Conservation (phyloP, 2,329 filamentous ascomycete genomes). For the Pestalotiopsis fici region DNA sequence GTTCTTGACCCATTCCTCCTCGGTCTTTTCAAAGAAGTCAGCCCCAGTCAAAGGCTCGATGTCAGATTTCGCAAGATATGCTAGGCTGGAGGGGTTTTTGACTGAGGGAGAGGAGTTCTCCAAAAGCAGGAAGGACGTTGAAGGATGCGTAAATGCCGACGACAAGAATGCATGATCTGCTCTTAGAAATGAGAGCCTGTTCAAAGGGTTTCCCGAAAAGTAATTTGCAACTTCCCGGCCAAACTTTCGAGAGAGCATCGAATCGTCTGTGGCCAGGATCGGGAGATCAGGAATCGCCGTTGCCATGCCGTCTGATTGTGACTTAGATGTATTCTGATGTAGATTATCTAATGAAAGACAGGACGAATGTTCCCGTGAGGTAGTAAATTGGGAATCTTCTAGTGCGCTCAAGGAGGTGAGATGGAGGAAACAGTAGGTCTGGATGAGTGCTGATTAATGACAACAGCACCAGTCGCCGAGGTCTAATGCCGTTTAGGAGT, state of each 20-base stretch:
- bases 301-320: conserved; percentile 26
- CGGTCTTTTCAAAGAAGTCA: conserved; percentile 69
- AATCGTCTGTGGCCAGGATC: conserved; percentile 48
- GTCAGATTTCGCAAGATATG: conserved; percentile 69
- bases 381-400: neutral
- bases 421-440: neutral
- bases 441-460: conserved; percentile 4
- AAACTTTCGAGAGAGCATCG: conserved; percentile 75
- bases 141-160: conserved; percentile 65
- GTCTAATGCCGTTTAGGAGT: neutral
- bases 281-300: conserved; percentile 43
- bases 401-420: neutral
- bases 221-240: conserved; percentile 82
- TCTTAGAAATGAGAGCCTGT: conserved; percentile 79
- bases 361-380: neutral
- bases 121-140: conserved; percentile 74
- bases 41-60: conserved; percentile 70
- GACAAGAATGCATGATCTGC: conserved; percentile 70
- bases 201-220: conserved; percentile 77
- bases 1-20: conserved; percentile 70
- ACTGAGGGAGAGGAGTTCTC: conserved; percentile 77
- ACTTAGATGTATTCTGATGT: neutral
- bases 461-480: neutral
- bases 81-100: conserved; percentile 60
- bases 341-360: neutral